These are phyloP conservation scores for Penicillium subrubescens DNA, from an alignment of 495 filamentous ascomycete genomes.

Conservation along the genomic window DNA sequence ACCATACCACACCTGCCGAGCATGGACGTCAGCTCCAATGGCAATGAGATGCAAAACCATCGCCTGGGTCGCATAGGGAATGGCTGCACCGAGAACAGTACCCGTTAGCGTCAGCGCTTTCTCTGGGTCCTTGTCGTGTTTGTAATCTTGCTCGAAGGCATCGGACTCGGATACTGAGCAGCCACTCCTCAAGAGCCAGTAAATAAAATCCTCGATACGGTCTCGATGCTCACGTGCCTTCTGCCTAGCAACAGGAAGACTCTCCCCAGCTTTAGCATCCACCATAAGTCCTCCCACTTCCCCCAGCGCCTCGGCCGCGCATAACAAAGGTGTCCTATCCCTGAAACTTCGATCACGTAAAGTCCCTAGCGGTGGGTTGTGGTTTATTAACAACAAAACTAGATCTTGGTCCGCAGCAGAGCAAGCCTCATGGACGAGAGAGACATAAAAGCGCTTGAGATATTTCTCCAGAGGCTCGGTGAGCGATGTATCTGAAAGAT, in stretches of 20 bases:
- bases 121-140: no score
- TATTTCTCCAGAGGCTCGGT: neutral
- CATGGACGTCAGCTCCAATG: no score
- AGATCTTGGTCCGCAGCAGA: neutral
- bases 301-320: neutral
- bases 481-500: neutral
- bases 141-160: no score
- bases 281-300: neutral
- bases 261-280: neutral
- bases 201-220: no score
- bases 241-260: neutral
- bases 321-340: neutral
- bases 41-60: no score
- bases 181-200: no score
- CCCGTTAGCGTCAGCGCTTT: no score
- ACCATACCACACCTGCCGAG: no score
- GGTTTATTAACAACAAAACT: neutral
- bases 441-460: neutral
- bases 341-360: neutral
- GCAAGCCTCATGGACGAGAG: neutral
- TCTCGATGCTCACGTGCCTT: neutral
- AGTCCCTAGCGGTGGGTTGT: neutral
- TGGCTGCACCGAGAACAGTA: no score
- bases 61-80: no score
- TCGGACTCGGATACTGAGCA: no score